A percentile compares a stretch with the other conserved stretches of the same genome.
Evolutionary conservation across 2,329 filamentous ascomycete species (phyloP).

Genomic region (Dactylellina parvicollis): DNA sequence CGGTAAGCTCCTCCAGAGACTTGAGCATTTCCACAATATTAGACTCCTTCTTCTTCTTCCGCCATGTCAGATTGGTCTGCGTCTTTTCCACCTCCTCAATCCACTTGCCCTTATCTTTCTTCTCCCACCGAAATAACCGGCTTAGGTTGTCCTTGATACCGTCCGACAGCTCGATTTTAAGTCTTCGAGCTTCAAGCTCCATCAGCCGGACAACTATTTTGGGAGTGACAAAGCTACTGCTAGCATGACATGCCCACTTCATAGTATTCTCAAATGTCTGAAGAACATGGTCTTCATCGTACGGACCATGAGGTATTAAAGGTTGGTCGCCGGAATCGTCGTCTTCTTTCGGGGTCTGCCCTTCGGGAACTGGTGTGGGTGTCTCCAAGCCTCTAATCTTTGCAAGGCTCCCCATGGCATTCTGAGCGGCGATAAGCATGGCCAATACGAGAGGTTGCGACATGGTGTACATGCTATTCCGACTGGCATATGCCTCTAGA

Average conservation of each 20-base stretch:
- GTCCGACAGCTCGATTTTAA: slow-evolving; percentile 23
- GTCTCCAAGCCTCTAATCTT: slow-evolving; percentile 20
- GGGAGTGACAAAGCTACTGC: slow-evolving; percentile 36
- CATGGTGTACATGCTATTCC: slow-evolving; percentile 43
- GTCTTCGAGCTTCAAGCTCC: slow-evolving; percentile 42
- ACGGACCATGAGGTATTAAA: slow-evolving; percentile 14
- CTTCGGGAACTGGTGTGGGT: slow-evolving; percentile 22
- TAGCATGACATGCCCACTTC: slow-evolving; percentile 34
- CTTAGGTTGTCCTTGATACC: slow-evolving; percentile 11
- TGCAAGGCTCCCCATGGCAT: slow-evolving; percentile 32
- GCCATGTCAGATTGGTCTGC: slow-evolving; percentile 31
- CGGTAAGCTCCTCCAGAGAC: slow-evolving; percentile 25
- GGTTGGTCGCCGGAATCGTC: neutral
- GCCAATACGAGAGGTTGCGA: slow-evolving; percentile 35
- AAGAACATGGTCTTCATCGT: slow-evolving; percentile 36
- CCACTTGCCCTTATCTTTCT: slow-evolving; percentile 41
- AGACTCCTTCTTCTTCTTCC: slow-evolving; percentile 43
- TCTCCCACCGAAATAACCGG: slow-evolving; percentile 39
- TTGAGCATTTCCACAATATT: slow-evolving; percentile 52
- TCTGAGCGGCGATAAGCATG: slow-evolving; percentile 36
- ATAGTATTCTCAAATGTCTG: slow-evolving; percentile 47
- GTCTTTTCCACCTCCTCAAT: slow-evolving; percentile 42
- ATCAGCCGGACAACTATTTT: slow-evolving; percentile 41
- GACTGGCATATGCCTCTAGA: slow-evolving; percentile 20
- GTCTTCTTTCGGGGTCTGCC: neutral